Evolutionary conservation across 257 asterid genomes (phyloP).

Genomic region (Asclepias syriaca): DNA sequence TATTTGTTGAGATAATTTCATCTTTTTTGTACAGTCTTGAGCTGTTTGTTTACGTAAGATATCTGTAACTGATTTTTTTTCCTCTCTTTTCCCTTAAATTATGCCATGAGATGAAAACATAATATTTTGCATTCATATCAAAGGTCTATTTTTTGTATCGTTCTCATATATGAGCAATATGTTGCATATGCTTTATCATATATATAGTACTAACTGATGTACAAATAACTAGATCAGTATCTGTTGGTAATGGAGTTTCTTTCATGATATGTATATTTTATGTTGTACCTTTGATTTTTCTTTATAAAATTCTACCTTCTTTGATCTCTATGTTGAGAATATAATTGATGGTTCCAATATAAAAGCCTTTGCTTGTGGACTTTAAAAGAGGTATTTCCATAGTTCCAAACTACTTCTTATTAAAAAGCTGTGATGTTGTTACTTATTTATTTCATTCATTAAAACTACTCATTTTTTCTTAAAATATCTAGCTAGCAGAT

Average conservation of each 20-base stretch:
- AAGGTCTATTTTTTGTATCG: not conserved
- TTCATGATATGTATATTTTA: not conserved
- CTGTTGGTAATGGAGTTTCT: not conserved
- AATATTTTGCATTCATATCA: not conserved
- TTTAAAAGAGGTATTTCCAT: not conserved
- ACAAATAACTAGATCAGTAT: not conserved
- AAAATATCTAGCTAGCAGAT: not conserved
- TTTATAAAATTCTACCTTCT: not conserved
- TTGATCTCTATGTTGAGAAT: not conserved
- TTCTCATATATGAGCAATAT: not conserved
- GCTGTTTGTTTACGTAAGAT: not conserved
- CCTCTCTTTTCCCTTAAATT: not conserved
- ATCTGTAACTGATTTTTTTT: not conserved
- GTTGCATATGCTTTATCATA: not conserved
- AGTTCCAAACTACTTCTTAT: not conserved
- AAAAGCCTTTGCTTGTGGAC: not conserved
- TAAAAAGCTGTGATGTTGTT: not conserved
- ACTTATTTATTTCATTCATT: not conserved
- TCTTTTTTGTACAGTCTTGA: not conserved
- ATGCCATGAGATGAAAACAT: not conserved
- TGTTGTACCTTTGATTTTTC: not conserved
- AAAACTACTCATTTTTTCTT: not conserved
- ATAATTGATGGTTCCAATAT: not conserved
- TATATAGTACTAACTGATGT: not conserved
- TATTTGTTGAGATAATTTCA: slow-evolving; percentile 11